Evolutionary conservation across 352 stramenopile genomes (phyloP).

Genomic region (Phytophthora hybrid): DNA sequence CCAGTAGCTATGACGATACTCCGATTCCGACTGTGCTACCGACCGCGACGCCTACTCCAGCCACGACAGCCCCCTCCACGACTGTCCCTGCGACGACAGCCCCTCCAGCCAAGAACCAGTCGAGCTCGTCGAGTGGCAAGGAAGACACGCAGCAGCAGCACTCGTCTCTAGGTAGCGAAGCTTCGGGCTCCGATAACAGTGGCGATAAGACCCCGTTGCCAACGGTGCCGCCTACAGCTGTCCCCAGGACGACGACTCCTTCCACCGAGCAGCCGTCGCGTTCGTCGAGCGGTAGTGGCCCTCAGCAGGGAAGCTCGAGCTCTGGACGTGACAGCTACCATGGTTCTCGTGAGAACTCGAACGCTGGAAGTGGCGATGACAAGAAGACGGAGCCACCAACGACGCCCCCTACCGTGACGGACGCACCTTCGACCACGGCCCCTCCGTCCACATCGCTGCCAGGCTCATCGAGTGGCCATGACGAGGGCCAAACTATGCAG

Average conservation of each 20-base stretch:
- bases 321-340: conserved; percentile 4
- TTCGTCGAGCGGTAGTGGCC: conserved; percentile 7
- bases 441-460: neutral
- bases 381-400: conserved; percentile 17
- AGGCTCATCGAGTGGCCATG: neutral
- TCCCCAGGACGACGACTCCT: conserved; percentile 4
- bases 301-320: neutral
- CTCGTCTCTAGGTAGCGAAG: neutral
- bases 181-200: neutral
- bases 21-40: conserved; percentile 14
- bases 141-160: conserved; percentile 9
- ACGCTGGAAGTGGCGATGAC: conserved; percentile 7
- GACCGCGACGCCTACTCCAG: conserved; percentile 22
- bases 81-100: conserved; percentile 10
- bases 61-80: conserved; percentile 9
- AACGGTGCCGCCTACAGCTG: neutral
- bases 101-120: neutral
- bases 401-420: neutral
- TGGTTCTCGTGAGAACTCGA: conserved; percentile 9
- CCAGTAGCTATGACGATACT: conserved; percentile 5
- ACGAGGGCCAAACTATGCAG: neutral
- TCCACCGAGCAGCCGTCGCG: conserved; percentile 3
- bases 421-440: neutral
- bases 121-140: conserved; percentile 1
- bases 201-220: conserved; percentile 6